Percentiles rank a stretch among this genome's conserved stretches.
phyloP scores from a whole-genome alignment of 108 stramenopile species.

The Nitzschia putrida region DNA sequence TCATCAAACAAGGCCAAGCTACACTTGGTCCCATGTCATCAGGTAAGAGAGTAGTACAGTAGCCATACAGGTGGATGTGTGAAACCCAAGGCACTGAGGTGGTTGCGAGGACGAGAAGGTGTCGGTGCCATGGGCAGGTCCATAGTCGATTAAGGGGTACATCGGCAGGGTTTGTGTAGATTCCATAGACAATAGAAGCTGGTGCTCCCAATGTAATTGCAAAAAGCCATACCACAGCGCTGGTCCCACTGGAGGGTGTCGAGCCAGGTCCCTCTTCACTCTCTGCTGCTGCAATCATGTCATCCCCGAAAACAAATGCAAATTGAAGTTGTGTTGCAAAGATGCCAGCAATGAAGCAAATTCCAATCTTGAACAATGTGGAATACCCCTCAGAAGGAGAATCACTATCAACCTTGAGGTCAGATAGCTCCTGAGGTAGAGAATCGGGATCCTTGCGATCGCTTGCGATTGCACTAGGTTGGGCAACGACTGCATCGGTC shows the following conservation, averaged over 20 bases:
- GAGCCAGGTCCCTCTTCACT: constrained; percentile 9
- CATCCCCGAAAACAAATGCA: constrained; percentile 32
- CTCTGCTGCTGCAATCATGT: constrained; percentile 19
- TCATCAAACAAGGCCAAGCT: constrained; percentile 28
- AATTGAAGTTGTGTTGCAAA: constrained; percentile 24
- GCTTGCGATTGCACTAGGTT: too few relatives aligned
- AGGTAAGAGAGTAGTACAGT: constrained; percentile 14
- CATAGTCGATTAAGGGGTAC: constrained; percentile 9
- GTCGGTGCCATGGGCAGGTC: constrained; percentile 14
- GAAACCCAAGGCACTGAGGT: constrained; percentile 20
- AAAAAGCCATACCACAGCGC: constrained; percentile 28
- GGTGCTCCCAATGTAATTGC: constrained; percentile 21
- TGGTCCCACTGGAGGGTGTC: constrained; percentile 18
- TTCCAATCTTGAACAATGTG: constrained; percentile 10
- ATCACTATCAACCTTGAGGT: not conserved
- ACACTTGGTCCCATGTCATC: constrained; percentile 14
- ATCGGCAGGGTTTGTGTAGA: constrained; percentile 12
- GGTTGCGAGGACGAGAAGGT: constrained; percentile 6
- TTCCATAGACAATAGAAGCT: constrained; percentile 6
- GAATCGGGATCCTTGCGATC: not conserved
- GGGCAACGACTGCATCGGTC: not conserved
- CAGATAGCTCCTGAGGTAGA: not conserved
- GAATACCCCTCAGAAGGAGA: not conserved
- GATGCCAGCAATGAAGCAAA: constrained; percentile 26
- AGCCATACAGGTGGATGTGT: constrained; percentile 29